Evolutionary conservation across 208 protist genomes (phyloP).

Genomic region (Wallacemonas sp.): DNA sequence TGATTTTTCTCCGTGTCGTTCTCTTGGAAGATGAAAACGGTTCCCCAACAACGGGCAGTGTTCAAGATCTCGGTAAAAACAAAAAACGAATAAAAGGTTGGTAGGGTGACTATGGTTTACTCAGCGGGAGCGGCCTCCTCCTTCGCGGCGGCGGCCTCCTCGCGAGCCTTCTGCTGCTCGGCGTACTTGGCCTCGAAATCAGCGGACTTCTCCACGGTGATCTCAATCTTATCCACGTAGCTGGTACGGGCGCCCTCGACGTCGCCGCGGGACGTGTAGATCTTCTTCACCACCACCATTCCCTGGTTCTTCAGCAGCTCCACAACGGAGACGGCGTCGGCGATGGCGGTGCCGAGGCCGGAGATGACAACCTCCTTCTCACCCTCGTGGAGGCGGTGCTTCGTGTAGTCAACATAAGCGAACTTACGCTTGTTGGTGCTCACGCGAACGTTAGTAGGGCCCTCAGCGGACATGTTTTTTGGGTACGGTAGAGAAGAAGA

Average conservation of each 20-base stretch:
- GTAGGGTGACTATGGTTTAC: slow-evolving; percentile 16
- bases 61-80: slow-evolving; percentile 9
- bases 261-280: slow-evolving; percentile 75
- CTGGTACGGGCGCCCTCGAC: slow-evolving; percentile 60
- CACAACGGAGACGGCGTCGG: slow-evolving; percentile 85
- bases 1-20: slow-evolving; percentile 1
- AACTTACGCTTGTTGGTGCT: slow-evolving; percentile 80
- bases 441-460: slow-evolving; percentile 71
- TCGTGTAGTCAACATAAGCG: slow-evolving; percentile 80
- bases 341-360: slow-evolving; percentile 80
- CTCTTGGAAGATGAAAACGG: neutral
- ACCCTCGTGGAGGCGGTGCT: slow-evolving; percentile 84
- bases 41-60: neutral
- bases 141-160: slow-evolving; percentile 29
- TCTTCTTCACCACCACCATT: slow-evolving; percentile 80
- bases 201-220: slow-evolving; percentile 71
- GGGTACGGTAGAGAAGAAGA: slow-evolving; percentile 12
- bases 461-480: slow-evolving; percentile 36
- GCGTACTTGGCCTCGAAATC: slow-evolving; percentile 81
- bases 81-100: slow-evolving; percentile 6
- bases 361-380: slow-evolving; percentile 70
- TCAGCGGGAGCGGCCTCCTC: slow-evolving; percentile 20
- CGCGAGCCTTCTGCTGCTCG: slow-evolving; percentile 74
- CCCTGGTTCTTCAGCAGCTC: slow-evolving; percentile 89
- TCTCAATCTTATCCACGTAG: slow-evolving; percentile 84